phyloP scores from a whole-genome alignment of 768 basidiomycete genomes.

The Lactarius sp. region DNA sequence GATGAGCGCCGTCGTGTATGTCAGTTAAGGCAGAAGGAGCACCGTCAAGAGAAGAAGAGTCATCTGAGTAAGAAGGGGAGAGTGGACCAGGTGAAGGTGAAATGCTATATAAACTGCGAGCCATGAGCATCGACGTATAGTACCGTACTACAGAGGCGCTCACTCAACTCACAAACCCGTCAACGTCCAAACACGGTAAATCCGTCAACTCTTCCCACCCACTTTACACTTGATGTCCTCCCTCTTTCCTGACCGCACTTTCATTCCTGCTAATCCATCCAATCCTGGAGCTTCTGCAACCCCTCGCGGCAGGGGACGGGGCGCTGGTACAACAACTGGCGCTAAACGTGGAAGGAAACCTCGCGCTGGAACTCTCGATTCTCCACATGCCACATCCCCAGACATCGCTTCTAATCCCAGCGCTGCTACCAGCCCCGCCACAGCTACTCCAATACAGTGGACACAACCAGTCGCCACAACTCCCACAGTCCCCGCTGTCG shows the following conservation, averaged over 20 bases:
- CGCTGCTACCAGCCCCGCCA: slow-evolving; percentile 11
- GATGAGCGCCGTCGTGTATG: slow-evolving; percentile 29
- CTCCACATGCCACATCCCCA: slow-evolving; percentile 8
- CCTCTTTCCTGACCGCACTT: slow-evolving; percentile 14
- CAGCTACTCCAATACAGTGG: slow-evolving; percentile 13
- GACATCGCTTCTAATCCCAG: slow-evolving; percentile 7
- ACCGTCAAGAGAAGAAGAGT: slow-evolving; percentile 26
- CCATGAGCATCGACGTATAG: slow-evolving; percentile 20
- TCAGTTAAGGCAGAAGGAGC: slow-evolving; percentile 18
- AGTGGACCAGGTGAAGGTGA: slow-evolving; percentile 39
- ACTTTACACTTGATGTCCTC: not conserved
- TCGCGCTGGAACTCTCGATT: slow-evolving; percentile 12
- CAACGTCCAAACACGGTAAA: too few relatives aligned
- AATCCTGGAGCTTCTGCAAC: not conserved
- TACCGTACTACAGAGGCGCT: too few relatives aligned
- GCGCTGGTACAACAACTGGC: not conserved
- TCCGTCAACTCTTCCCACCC: too few relatives aligned
- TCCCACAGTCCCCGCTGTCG: not conserved
- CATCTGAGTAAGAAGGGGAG: slow-evolving; percentile 37
- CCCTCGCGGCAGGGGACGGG: not conserved
- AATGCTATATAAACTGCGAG: slow-evolving; percentile 36
- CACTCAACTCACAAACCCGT: too few relatives aligned
- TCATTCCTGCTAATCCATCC: slow-evolving; percentile 21
- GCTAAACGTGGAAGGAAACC: slow-evolving; percentile 26
- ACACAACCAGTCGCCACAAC: slow-evolving; percentile 4